phyloP scores from a whole-genome alignment of 2,329 filamentous ascomycete species.

The Chaetomium sp. region DNA sequence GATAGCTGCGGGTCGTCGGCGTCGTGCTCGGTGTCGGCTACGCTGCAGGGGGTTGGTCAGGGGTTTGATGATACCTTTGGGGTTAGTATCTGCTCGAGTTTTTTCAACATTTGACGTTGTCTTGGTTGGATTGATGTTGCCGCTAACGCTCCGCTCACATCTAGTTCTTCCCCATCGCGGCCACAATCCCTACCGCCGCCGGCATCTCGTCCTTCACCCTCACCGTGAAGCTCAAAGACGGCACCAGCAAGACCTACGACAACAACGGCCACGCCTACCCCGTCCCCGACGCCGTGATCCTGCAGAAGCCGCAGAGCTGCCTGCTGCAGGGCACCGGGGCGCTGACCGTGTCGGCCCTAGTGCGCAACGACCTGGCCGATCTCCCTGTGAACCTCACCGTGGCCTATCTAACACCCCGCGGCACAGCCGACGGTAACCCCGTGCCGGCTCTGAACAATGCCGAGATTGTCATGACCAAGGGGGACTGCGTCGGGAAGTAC shows the following conservation, averaged over 20 bases:
- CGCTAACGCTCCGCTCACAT: neutral
- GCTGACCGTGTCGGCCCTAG: conserved; percentile 40
- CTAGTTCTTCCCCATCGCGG: conserved; percentile 42
- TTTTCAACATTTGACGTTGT: no score
- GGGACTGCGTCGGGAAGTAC: conserved; percentile 41
- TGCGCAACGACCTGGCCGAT: conserved; percentile 40
- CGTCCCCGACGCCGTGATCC: conserved; percentile 47
- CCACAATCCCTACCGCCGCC: conserved; percentile 47
- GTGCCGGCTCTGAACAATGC: conserved; percentile 36
- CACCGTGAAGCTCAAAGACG: conserved; percentile 42
- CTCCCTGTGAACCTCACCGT: conserved; percentile 37
- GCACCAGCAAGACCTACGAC: conserved; percentile 40
- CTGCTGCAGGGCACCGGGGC: conserved; percentile 37
- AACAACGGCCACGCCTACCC: conserved; percentile 54
- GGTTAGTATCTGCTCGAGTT: conserved; percentile 8
- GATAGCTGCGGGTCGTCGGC: conserved; percentile 34
- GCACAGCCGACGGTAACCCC: conserved; percentile 35
- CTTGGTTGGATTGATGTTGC: neutral
- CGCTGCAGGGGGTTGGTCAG: conserved; percentile 40
- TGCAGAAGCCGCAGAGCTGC: conserved; percentile 53
- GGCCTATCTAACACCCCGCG: conserved; percentile 35
- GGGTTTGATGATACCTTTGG: conserved; percentile 57
- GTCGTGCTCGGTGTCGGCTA: conserved; percentile 41
- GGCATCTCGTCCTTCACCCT: conserved; percentile 58
- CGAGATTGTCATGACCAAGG: conserved; percentile 36